Base-by-base conservation (phyloP, 129 eudicot genomes). In the Solidago caesia region DNA sequence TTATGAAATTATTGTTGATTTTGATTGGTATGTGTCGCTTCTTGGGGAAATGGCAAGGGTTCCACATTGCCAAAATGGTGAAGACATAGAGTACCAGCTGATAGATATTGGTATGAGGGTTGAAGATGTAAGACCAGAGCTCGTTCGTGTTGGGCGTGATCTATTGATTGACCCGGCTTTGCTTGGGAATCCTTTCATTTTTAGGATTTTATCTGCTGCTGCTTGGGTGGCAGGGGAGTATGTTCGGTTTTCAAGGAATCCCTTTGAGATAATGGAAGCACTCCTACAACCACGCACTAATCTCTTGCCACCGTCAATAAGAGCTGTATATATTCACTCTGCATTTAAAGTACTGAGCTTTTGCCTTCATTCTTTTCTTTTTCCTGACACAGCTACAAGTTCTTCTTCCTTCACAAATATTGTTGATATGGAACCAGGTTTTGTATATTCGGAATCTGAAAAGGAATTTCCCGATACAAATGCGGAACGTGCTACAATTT, bases 51-150 rank as follows among this genome's bases (percentile, higher is more conserved):
- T 93, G 96, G 74, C 91, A 0, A 84, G 98, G 80, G 73, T 93
- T 63, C 96, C 89, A 44, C 92, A 93, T 61, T 90, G 96, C 75
- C 92, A 88, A 64, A 90, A 82, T 79, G 96, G 98, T 14, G 91
- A 78, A 59, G 96, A 90, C 75, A 93, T 93, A 75, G 98, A 88
- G 82, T 70, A 52, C 56, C 98, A 88, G 82, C 87, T 93, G 43
- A 80, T 90, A 65, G 98, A 93, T 86, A 90, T 90, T 80, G 96
- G 98, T 56, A 84, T 90, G 89, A 84, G 98, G 85, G 98, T 93
- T 58, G 88, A 82, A 74, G 98, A 90, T 82, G 98, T 85, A 51
- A 93, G 98, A 75, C 78, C 80, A 21, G 87, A 81, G 60, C 98
- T 93, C 71, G 92, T 93, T 67, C 90, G 79, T 72, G 92, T 90